Evolutionary conservation across 2,329 filamentous ascomycete genomes (phyloP), one percentile per base, ranked within the genome.

Genomic region (Aspergillus pseudoviridinutans): DNA sequence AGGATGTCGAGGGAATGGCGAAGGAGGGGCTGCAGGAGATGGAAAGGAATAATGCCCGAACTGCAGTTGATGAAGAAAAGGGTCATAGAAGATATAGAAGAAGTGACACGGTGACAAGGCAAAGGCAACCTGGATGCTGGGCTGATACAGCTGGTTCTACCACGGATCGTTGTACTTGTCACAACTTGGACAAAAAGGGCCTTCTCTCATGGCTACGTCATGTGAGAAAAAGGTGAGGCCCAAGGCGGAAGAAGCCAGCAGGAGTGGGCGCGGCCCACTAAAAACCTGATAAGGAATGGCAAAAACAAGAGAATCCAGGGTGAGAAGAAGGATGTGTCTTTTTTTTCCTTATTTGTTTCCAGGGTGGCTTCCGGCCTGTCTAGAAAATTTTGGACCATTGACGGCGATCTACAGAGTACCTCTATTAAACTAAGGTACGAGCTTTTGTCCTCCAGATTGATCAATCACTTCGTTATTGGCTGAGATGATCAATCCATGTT

Each of bases 121-220:
- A 14, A 32, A 32, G 14, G 14, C 32, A 38, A 14, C 32, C 32
- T 38, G 32, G 17, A 38, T 38, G 14, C 6, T 38, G 32, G 32
- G 14, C 5, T 7, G 32, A 38, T 38, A 38, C 14, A 38, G 32
- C 32, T 38, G 32, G 5, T 17, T 47, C 12, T 47, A 47, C 44
- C 44, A 27, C 8, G 24, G 44, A 47, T 47, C 44, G 24, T 6
- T 38, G 32, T 38, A 22, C 20, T 44, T n/a, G 9, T 44, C 22
- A 44, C 10, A 10, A 20, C n/a, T 10, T 44, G 22, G n/a, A 20
- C 41, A 22, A 22, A 20, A 17, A 20, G 8, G 41, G 17, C 14
- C 44, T 47, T 62, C 63, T 61, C 58, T 70, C 67, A 71, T 66
- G 61, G 59, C 66, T 70, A 72, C 70, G 70, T 72, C 70, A 72